Percentiles rank a stretch among this genome's conserved stretches.
Conservation (phyloP, 768 basidiomycete genomes). For the Boletus rubropictus region DNA sequence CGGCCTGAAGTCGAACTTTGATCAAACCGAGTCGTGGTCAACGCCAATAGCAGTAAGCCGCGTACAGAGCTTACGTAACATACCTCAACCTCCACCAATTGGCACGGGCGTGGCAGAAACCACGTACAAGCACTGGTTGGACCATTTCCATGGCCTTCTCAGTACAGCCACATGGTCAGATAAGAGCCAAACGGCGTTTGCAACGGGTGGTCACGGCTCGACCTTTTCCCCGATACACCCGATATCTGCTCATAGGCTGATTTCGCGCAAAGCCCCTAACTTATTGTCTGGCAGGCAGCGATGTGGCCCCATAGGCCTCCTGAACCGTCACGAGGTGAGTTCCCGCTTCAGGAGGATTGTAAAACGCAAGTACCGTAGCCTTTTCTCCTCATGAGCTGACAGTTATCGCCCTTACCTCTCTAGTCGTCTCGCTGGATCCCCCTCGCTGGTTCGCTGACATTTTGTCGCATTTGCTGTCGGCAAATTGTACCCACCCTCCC, state of each 20-base stretch:
- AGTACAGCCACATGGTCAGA: no score
- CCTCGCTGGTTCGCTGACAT: not conserved
- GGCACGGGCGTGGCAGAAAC: no score
- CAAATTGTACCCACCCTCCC: not conserved
- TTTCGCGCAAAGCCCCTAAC: not conserved
- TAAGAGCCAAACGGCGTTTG: no score
- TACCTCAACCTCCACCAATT: no score
- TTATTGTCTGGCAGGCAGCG: not conserved
- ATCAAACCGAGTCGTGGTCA: not conserved
- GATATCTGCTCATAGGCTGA: not conserved
- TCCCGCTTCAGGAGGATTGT: not conserved
- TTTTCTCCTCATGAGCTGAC: not conserved
- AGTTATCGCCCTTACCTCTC: not conserved
- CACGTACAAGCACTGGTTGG: no score
- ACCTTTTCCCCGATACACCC: constrained; percentile 2
- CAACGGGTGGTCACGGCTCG: no score
- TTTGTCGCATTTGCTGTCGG: not conserved
- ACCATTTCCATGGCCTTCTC: no score
- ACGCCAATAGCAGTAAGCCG: not conserved
- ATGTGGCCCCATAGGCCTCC: not conserved
- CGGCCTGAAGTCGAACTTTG: not conserved
- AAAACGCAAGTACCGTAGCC: not conserved
- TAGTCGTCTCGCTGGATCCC: not conserved
- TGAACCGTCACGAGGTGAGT: not conserved
- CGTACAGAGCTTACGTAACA: constrained; percentile 7